Base-by-base conservation (phyloP, 208 protist genomes). In the Trypanosoma congolense region DNA sequence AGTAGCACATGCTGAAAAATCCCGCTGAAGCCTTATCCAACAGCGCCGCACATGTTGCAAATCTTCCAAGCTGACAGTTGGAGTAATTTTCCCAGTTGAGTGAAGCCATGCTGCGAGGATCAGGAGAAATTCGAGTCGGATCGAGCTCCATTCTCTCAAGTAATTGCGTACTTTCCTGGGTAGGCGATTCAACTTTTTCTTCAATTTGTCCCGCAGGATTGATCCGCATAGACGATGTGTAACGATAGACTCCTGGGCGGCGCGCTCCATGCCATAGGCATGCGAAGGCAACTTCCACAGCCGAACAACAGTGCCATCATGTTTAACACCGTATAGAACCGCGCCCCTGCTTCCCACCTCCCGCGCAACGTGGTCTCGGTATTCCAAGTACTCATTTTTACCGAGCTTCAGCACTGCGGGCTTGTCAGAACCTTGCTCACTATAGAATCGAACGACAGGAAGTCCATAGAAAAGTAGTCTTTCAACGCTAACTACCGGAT, bases 261-360 rank as follows among this genome's bases (percentile, higher is more conserved):
- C 63, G 3, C 83, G 74, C 78, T 93, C 80, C 41, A 91, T 54
- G 4, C 54, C 57, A 55, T 82, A 71, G 18, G 75, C 53, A 30
- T 80, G 73, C 52, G 60, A 72, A 24, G 65, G 75, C 46, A 77
- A 75, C 73, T 85, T 83, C 80, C 83, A 90, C 70, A 93, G 38
- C 33, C 80, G 73, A 43, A 88, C 76, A 31, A 90, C 82, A 44
- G 38, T 33, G 2, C 70, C 84, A 1, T 12, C 26, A 16, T 21
- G 52, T 36, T 73, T 72, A 3, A 40, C n/a, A 26, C 87, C 87
- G 65, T 93, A 93, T 33, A 88, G 60, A 21, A 93, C 87, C 0
- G 60, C 77, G 6, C 87, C 87, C 6, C 67, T 80, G 26, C 76
- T 75, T 56, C 83, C 70, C 25, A 75, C 30, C 46, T 68, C 63